Conservation (phyloP, 768 basidiomycete genomes). For the Roridomyces roridus region DNA sequence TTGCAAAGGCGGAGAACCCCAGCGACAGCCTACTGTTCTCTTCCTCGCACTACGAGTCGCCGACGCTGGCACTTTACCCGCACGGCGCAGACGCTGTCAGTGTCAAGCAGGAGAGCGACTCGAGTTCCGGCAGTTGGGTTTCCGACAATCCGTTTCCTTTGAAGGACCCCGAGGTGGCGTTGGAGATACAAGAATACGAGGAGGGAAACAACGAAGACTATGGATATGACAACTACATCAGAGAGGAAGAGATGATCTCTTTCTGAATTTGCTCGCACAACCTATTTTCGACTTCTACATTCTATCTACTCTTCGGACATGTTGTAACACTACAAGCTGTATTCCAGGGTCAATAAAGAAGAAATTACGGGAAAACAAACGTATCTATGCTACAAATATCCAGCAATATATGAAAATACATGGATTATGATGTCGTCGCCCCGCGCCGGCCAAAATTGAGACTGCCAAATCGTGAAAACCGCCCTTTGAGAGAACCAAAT, state of each 20-base stretch:
- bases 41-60: slow-evolving; percentile 8
- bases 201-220: neutral
- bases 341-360: slow-evolving; percentile 6
- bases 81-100: slow-evolving; percentile 10
- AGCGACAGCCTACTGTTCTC: slow-evolving; percentile 18
- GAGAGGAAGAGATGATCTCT: slow-evolving; percentile 15
- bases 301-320: slow-evolving; percentile 4
- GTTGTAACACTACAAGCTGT: slow-evolving; percentile 14
- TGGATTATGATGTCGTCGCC: slow-evolving; percentile 26
- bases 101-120: slow-evolving; percentile 29
- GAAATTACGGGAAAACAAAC: neutral
- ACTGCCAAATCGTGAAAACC: slow-evolving; percentile 80
- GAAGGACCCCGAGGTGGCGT: slow-evolving; percentile 10
- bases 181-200: slow-evolving; percentile 18
- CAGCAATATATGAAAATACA: slow-evolving; percentile 22
- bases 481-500: slow-evolving; percentile 70
- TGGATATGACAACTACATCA: slow-evolving; percentile 9
- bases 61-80: slow-evolving; percentile 9
- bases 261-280: slow-evolving; percentile 3
- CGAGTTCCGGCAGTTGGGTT: slow-evolving; percentile 30
- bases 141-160: slow-evolving; percentile 19
- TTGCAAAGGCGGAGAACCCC: slow-evolving; percentile 3
- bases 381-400: slow-evolving; percentile 18
- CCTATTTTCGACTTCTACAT: neutral
- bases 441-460: slow-evolving; percentile 67